Percentiles rank a stretch among this genome's conserved stretches.
Conservation (phyloP, 2,329 filamentous ascomycete genomes). For the Trichoderma aggressivum region DNA sequence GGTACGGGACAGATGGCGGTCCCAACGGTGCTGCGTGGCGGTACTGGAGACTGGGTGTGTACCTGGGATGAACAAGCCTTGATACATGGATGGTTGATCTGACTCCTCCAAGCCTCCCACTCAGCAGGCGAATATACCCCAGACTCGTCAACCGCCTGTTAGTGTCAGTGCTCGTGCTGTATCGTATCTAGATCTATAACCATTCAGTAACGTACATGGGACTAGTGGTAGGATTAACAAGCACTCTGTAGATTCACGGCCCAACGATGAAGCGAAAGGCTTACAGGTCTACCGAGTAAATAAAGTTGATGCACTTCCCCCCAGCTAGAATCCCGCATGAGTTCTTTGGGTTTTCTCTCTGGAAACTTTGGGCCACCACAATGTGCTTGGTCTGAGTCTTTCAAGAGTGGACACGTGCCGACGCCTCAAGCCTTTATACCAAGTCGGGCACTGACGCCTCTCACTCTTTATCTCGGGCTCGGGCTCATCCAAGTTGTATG, state of each 20-base stretch:
- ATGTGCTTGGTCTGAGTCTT: not conserved
- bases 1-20: not conserved
- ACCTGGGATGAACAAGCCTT: not conserved
- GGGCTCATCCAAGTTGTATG: not conserved
- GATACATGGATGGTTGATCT: not conserved
- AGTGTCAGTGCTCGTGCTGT: not conserved
- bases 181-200: not conserved
- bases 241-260: not conserved
- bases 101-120: not conserved
- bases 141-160: not conserved
- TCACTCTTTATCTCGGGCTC: not conserved
- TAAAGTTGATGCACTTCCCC: conserved; percentile 5
- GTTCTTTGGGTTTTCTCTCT: not conserved
- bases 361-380: not conserved
- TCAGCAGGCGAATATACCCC: not conserved
- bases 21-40: not conserved
- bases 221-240: not conserved
- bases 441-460: not conserved
- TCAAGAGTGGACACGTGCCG: not conserved
- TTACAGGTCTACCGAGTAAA: not conserved
- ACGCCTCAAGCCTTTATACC: not conserved
- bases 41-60: not conserved
- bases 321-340: not conserved
- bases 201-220: not conserved
- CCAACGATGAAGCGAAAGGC: not conserved